phyloP scores from a whole-genome alignment of 805 yeast species.

The Ogataea paradorogensis region DNA sequence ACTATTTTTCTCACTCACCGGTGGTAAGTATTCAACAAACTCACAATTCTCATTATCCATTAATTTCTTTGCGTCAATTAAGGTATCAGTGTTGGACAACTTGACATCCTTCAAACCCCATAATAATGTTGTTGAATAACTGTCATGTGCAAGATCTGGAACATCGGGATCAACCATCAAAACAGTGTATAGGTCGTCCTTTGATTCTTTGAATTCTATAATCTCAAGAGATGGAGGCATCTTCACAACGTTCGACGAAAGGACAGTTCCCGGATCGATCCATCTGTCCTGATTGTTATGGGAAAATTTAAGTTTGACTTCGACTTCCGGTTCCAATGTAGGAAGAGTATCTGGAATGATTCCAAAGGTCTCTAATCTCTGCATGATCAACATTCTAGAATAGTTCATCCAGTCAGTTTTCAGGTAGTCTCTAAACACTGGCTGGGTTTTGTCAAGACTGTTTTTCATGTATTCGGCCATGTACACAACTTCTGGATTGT shows the following conservation, averaged over 20 bases:
- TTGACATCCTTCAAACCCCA: conserved; percentile 75
- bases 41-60: conserved; percentile 37
- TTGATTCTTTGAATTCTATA: conserved; percentile 61
- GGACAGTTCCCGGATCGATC: conserved; percentile 74
- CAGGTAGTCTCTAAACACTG: conserved; percentile 74
- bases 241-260: conserved; percentile 71
- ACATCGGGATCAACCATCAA: conserved; percentile 88
- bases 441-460: conserved; percentile 61
- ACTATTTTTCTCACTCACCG: conserved; percentile 85
- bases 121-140: conserved; percentile 67
- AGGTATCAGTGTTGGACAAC: conserved; percentile 54
- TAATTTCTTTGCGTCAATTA: conserved; percentile 46
- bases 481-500: conserved; percentile 83
- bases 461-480: conserved; percentile 51
- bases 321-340: conserved; percentile 76
- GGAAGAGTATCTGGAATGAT: conserved; percentile 95
- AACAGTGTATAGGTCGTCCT: conserved; percentile 65
- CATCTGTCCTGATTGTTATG: conserved; percentile 63
- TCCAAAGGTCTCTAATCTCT: conserved; percentile 79
- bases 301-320: conserved; percentile 72
- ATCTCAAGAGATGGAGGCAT: conserved; percentile 77
- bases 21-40: conserved; percentile 67
- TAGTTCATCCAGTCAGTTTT: conserved; percentile 69
- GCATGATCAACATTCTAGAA: conserved; percentile 79
- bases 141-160: conserved; percentile 70